Conservation (phyloP, 345 rosid species). For the Carallia brachiata region DNA sequence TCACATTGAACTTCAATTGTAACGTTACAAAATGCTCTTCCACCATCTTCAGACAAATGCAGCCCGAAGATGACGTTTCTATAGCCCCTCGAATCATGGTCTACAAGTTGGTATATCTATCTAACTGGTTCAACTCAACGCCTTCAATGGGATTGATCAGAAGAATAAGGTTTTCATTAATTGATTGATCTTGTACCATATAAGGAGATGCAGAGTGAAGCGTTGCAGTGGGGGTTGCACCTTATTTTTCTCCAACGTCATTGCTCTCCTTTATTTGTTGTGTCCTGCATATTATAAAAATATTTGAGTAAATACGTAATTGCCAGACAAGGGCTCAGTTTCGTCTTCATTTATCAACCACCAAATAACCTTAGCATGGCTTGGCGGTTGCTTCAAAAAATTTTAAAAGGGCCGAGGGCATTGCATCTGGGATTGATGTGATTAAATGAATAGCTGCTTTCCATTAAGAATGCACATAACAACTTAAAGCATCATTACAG, state of each 20-base stretch:
- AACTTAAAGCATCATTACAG: too few relatives aligned
- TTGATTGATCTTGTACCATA: not conserved
- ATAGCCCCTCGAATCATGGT: not conserved
- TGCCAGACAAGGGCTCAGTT: too few relatives aligned
- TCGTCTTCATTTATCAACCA: not conserved
- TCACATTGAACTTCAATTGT: not conserved
- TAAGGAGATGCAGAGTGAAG: not conserved
- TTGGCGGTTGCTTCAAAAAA: too few relatives aligned
- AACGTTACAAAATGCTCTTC: not conserved
- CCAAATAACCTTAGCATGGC: too few relatives aligned
- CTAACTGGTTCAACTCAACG: not conserved
- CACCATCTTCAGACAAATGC: not conserved
- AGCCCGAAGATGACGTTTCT: not conserved
- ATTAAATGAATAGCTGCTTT: too few relatives aligned
- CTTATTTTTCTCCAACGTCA: constrained; percentile 41
- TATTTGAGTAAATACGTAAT: not conserved
- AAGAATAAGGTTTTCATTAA: not conserved
- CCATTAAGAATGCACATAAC: too few relatives aligned
- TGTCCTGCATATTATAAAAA: constrained; percentile 35
- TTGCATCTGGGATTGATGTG: too few relatives aligned
- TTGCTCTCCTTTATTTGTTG: constrained; percentile 42
- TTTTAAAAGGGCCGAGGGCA: too few relatives aligned
- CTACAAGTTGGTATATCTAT: not conserved
- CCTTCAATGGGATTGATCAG: not conserved
- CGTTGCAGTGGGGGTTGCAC: constrained; percentile 3